These are phyloP conservation scores for Alternaria triticimaculans DNA, from an alignment of 2,329 filamentous ascomycete genomes.

Conservation along the genomic window DNA sequence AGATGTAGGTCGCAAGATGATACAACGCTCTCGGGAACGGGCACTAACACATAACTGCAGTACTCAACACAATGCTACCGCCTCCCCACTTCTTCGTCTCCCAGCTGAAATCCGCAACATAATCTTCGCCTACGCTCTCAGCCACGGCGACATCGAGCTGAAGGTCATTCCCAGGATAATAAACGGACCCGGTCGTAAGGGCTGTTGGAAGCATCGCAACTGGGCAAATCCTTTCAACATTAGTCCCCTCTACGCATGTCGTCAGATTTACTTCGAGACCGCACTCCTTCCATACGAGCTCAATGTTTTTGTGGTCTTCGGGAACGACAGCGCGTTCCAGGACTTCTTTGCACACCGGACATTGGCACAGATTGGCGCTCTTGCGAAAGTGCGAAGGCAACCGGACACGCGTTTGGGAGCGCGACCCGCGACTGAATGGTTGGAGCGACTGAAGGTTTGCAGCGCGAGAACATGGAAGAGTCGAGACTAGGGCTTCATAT, in stretches of 20 bases:
- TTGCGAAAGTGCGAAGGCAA: not conserved
- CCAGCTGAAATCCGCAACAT: not conserved
- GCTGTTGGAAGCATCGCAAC: not conserved
- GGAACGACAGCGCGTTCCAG: fast-evolving
- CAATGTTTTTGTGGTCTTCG: not conserved
- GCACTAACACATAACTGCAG: not conserved
- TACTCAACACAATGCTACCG: not conserved
- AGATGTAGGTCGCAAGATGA: not conserved
- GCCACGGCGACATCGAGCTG: not conserved
- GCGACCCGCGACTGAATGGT: too few species aligned
- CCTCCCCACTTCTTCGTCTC: not conserved
- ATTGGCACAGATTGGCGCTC: not conserved
- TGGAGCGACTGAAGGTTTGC: too few species aligned
- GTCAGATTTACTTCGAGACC: not conserved
- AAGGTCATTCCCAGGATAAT: not conserved
- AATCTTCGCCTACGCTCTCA: not conserved
- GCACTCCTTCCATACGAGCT: not conserved
- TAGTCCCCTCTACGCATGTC: not conserved
- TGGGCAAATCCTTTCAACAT: not conserved
- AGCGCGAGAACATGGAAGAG: too few species aligned
- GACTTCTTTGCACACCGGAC: fast-evolving
- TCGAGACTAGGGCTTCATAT: too few species aligned
- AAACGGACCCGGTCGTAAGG: fast-evolving
- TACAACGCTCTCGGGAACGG: fast-evolving
- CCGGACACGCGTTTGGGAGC: too few species aligned